Percentiles rank a stretch among this genome's conserved stretches.
phyloP scores from a whole-genome alignment of 2,329 filamentous ascomycete genomes.

The Talaromyces sp. region DNA sequence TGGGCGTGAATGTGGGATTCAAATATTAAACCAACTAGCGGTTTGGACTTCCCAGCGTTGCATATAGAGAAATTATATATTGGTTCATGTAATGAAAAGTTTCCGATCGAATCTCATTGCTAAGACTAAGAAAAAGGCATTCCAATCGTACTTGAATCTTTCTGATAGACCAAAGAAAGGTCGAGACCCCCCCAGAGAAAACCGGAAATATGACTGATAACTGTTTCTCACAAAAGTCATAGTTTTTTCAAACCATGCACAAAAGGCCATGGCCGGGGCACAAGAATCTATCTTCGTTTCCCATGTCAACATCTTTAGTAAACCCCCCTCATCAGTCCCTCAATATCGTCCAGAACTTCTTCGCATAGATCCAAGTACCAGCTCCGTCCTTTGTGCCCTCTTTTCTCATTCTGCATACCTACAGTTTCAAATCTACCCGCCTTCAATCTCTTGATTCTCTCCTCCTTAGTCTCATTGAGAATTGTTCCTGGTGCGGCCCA shows the following conservation, averaged over 20 bases:
- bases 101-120: neutral
- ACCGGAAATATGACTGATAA: neutral
- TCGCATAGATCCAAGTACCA: slow-evolving; percentile 34
- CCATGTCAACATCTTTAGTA: neutral
- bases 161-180: neutral
- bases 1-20: slow-evolving; percentile 60
- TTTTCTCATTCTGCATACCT: slow-evolving; percentile 25
- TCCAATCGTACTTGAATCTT: neutral
- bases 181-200: neutral
- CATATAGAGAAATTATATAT: neutral
- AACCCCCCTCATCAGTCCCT: slow-evolving; percentile 16
- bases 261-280: neutral
- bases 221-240: neutral
- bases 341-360: slow-evolving; percentile 28
- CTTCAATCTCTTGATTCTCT: slow-evolving; percentile 29
- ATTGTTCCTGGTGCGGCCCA: slow-evolving; percentile 11
- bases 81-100: neutral
- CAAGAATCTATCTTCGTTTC: neutral
- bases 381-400: slow-evolving; percentile 31
- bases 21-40: slow-evolving; percentile 22
- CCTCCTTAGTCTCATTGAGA: slow-evolving; percentile 26
- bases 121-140: neutral
- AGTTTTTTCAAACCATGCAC: neutral
- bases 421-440: slow-evolving; percentile 33
- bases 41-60: neutral